phyloP scores from a whole-genome alignment of 352 stramenopile species.

The Phytophthora quininea region DNA sequence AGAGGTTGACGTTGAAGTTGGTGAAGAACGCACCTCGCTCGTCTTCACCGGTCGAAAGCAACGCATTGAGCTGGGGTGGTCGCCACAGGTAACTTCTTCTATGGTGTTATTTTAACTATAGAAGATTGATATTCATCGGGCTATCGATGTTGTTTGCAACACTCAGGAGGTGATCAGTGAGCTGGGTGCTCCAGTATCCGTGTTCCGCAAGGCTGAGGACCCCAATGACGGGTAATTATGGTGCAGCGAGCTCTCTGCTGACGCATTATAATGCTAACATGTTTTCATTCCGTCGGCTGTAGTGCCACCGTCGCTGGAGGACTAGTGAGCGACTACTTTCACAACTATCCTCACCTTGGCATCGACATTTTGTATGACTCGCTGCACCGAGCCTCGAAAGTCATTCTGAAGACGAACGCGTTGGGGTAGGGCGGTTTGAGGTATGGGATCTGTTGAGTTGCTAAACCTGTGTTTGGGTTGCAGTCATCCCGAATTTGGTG shows the following conservation, averaged over 20 bases:
- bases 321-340: constrained; percentile 76
- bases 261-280: background rate
- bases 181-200: constrained; percentile 71
- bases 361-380: constrained; percentile 81
- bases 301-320: constrained; percentile 63
- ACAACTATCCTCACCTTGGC: constrained; percentile 86
- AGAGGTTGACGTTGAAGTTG: constrained; percentile 60
- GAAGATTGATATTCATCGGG: background rate
- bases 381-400: constrained; percentile 71
- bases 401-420: constrained; percentile 85
- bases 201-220: constrained; percentile 81
- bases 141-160: background rate
- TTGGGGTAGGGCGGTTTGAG: constrained; percentile 46
- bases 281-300: background rate
- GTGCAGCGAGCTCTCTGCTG: background rate
- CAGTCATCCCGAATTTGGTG: constrained; percentile 80
- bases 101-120: background rate
- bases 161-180: constrained; percentile 79
- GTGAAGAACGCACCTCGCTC: constrained; percentile 43
- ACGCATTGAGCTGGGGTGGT: constrained; percentile 75
- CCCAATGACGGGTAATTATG: constrained; percentile 62
- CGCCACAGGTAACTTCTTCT: constrained; percentile 61
- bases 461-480: background rate
- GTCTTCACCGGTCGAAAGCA: constrained; percentile 70
- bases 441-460: background rate